Evolutionary conservation across 2,329 filamentous ascomycete species (phyloP), one percentile per base, ranked within the genome.

Genomic region (Fusarium ramigenum): DNA sequence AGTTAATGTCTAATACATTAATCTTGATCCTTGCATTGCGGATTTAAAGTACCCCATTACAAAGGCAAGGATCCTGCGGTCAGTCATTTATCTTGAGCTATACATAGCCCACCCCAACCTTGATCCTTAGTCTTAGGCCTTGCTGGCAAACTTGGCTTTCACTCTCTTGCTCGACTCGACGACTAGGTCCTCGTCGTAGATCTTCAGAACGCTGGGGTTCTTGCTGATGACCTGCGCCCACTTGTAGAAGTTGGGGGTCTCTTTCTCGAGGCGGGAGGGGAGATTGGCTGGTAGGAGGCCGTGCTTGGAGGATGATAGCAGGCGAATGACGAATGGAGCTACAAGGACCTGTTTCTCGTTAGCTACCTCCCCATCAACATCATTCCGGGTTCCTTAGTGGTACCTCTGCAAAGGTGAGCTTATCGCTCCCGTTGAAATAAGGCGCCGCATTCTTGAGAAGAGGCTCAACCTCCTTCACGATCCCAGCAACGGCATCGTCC

Each of bases 381-480:
- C n/a, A n/a, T n/a, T n/a, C n/a, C n/a, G n/a, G n/a, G n/a, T n/a
- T n/a, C n/a, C n/a, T n/a, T n/a, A n/a, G n/a, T n/a, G n/a, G 36
- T 59, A 93, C 93, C 88, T 96, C 94, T 16, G 91, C 93, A 40
- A 95, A 81, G 0, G 93, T 96, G 44, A 95, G 78, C 78, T 84
- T 89, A 25, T 88, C 84, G 58, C 87, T 89, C 0, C 91, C 91
- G 5, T 88, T 89, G 78, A 92, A 93, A 80, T 90, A 93, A 0
- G 91, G 91, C 4, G 79, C 83, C 0, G 86, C 86, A 60, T 86
- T 84, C 6, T 77, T 78, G 32, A 97, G 83, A 42, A 94, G 82
- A 2, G 93, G 93, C 82, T 95, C 93, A 62, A 96, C 83, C 77
- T 96, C 93, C 83, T 92, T 93, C 60, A 86, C 84, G 4, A 93